Conservation (phyloP, 1,284 basidiomycete species). For the Rhizoctonia solani region DNA sequence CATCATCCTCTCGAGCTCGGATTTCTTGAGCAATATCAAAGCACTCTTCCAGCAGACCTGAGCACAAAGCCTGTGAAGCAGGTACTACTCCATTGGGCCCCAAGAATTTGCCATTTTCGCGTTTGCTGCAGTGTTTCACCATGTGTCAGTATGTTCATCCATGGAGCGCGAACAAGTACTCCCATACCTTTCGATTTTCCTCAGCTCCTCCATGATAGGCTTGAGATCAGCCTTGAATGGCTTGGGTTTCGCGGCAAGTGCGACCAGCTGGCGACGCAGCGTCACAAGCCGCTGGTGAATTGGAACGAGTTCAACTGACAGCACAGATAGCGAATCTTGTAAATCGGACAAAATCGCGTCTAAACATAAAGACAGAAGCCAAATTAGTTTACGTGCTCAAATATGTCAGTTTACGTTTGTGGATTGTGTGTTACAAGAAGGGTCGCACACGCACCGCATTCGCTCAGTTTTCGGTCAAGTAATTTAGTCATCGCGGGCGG, state of each 20-base stretch:
- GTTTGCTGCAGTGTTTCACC: conserved; percentile 56
- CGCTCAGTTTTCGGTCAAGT: conserved; percentile 87
- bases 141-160: neutral
- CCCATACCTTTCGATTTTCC: conserved; percentile 89
- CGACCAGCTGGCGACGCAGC: conserved; percentile 86
- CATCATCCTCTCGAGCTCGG: conserved; percentile 89
- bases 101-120: conserved; percentile 95
- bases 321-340: conserved; percentile 80
- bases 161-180: conserved; percentile 17
- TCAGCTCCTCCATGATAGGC: conserved; percentile 87
- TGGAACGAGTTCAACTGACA: conserved; percentile 86
- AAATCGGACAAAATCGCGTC: conserved; percentile 77
- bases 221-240: conserved; percentile 87
- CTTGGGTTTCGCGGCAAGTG: conserved; percentile 85
- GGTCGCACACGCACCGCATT: conserved; percentile 71
- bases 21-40: conserved; percentile 98
- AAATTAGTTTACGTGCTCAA: conserved; percentile 8
- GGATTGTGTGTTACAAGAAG: neutral
- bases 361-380: conserved; percentile 43
- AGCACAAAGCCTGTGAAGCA: conserved; percentile 86
- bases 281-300: conserved; percentile 88
- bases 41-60: conserved; percentile 91
- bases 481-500: conserved; percentile 87
- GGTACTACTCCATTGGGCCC: conserved; percentile 89
- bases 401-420: no score